phyloP scores from a whole-genome alignment of 2,329 filamentous ascomycete genomes.

The Aspergillus flavus region DNA sequence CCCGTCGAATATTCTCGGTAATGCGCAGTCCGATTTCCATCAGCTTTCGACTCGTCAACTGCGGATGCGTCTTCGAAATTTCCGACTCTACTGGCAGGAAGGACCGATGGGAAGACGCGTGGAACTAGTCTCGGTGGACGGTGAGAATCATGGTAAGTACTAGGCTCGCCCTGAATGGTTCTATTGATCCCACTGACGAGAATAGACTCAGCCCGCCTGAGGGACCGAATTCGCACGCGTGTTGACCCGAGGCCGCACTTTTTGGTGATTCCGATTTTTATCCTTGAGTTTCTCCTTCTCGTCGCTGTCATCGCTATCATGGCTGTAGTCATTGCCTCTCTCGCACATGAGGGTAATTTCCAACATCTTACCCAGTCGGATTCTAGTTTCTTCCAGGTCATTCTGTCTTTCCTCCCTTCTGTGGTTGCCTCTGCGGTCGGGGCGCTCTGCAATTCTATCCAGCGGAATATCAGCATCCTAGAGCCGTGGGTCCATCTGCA shows the following conservation, averaged over 20 bases:
- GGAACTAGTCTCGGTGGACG: slow-evolving; percentile 34
- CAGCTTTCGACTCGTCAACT: slow-evolving; percentile 38
- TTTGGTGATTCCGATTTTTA: slow-evolving; percentile 36
- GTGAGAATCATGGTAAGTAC: slow-evolving; percentile 15
- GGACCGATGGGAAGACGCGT: slow-evolving; percentile 30
- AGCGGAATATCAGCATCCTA: slow-evolving; percentile 37
- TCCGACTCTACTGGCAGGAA: slow-evolving; percentile 32
- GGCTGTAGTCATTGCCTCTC: slow-evolving; percentile 30
- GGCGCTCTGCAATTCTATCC: slow-evolving; percentile 36
- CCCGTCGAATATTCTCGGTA: slow-evolving; percentile 29
- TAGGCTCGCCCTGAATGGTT: not conserved
- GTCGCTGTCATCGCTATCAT: slow-evolving; percentile 35
- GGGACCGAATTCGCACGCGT: slow-evolving; percentile 26
- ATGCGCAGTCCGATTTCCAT: slow-evolving; percentile 32
- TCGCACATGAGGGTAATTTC: slow-evolving; percentile 32
- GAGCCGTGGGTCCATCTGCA: slow-evolving; percentile 41
- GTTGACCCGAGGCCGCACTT: slow-evolving; percentile 38
- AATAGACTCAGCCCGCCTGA: slow-evolving; percentile 27
- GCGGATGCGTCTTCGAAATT: slow-evolving; percentile 32
- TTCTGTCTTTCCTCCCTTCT: slow-evolving; percentile 36
- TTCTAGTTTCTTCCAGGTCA: slow-evolving; percentile 35
- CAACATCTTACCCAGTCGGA: slow-evolving; percentile 35
- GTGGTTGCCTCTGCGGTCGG: slow-evolving; percentile 36
- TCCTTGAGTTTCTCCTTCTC: slow-evolving; percentile 36
- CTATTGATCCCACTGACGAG: slow-evolving; percentile 2